Base-by-base conservation (phyloP, 2,329 filamentous ascomycete genomes). In the Fusarium sambucinum region DNA sequence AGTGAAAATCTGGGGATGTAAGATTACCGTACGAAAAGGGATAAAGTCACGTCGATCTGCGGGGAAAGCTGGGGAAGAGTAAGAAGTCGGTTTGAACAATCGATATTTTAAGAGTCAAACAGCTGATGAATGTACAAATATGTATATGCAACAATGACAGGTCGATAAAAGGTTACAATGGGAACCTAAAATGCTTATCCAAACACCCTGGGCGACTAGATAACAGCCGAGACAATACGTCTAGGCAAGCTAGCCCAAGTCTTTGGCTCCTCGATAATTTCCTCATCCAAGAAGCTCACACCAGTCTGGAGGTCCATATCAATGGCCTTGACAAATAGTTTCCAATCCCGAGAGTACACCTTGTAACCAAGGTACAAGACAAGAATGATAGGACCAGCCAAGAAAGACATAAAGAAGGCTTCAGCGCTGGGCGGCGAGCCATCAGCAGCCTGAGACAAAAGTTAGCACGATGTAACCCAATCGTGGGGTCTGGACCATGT, bases 301-400 rank as follows among this genome's bases (percentile, higher is more conserved):
- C 95, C 95, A 1, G 93, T 96, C 56, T 90, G 87, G 62, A 97
- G 81, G 79, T 97, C 94, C 89, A 97, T 96, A 68, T 96, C 90
- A 46, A 85, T 83, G 33, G 86, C 80, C 25, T 85, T 83, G 46
- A 97, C 85, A 52, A 92, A 84, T 7, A 84, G 1, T 9, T 42
- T 48, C 67, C 67, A 81, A 2, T 93, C 95, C 59, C 84, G 84
- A 75, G 87, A 91, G 78, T 83, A 90, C 37, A 96, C 12, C 81
- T 97, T 97, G 80, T 96, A 95, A 0, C 79, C 83, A 3, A 93
- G 32, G 78, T 92, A 97, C 77, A 90, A 90, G 14, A 81, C 69
- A 6, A 89, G 65, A 37, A 92, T 87, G 66, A 93, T 88, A 12
- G 91, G 91, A 1, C 86, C 87, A 7, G 90, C 90, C 63, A 93